These are phyloP conservation scores for Rhodotorula sp. DNA, from an alignment of 1,284 basidiomycete genomes.

Conservation along the genomic window DNA sequence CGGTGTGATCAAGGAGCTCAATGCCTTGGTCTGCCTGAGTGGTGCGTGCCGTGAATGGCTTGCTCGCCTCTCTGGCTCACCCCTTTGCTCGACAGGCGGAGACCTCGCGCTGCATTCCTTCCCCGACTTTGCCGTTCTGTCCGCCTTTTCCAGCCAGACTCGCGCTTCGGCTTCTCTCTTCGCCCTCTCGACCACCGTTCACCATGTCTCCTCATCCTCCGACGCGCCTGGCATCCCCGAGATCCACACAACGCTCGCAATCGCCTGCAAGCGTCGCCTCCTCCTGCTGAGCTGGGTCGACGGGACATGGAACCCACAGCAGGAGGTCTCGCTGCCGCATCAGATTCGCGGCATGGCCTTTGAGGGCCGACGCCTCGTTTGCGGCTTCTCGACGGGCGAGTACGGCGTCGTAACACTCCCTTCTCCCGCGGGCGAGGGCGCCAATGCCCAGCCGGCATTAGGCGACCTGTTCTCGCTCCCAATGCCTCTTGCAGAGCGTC, in stretches of 20 bases:
- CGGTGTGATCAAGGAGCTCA: conserved; percentile 76
- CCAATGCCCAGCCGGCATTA: conserved; percentile 12
- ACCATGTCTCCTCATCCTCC: background rate
- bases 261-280: conserved; percentile 82
- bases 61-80: background rate
- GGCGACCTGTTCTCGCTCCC: conserved; percentile 38
- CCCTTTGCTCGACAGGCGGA: conserved; percentile 11
- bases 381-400: conserved; percentile 74
- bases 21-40: conserved; percentile 76
- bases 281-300: conserved; percentile 79
- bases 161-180: conserved; percentile 18
- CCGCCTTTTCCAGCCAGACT: conserved; percentile 30
- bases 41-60: conserved; percentile 58
- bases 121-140: conserved; percentile 24
- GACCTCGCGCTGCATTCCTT: conserved; percentile 34
- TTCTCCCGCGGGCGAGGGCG: background rate
- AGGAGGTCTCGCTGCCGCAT: conserved; percentile 77
- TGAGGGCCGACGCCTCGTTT: conserved; percentile 55
- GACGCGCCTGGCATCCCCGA: conserved; percentile 10
- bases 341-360: conserved; percentile 47
- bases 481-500: conserved; percentile 9
- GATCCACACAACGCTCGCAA: conserved; percentile 71
- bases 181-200: conserved; percentile 20
- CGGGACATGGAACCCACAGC: conserved; percentile 68
- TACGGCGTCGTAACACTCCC: conserved; percentile 70